Evolutionary conservation across 1,284 basidiomycete genomes (phyloP).

Genomic region (Melanopsichium pennsylvanicum): DNA sequence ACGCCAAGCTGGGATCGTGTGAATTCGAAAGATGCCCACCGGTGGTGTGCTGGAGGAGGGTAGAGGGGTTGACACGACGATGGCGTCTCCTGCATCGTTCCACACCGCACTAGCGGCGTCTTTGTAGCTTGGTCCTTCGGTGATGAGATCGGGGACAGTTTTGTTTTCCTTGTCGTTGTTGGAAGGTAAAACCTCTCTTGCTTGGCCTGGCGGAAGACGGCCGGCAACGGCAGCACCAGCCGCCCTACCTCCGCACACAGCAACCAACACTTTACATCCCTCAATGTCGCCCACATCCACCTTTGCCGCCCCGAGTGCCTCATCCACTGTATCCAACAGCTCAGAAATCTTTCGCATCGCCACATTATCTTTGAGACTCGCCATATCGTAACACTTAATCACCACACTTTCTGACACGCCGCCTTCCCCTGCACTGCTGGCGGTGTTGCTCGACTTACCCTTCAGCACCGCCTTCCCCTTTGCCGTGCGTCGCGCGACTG

Average conservation of each 20-base stretch:
- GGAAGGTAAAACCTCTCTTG: conserved; percentile 38
- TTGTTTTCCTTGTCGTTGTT: conserved; percentile 32
- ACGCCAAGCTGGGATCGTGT: conserved; percentile 46
- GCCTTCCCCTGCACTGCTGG: neutral
- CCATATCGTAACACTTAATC: conserved; percentile 46
- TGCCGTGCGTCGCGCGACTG: conserved; percentile 1
- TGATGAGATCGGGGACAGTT: too few species aligned
- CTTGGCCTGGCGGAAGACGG: conserved; percentile 27
- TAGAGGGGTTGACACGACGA: conserved; percentile 44
- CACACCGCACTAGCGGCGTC: conserved; percentile 22
- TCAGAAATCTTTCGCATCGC: conserved; percentile 32
- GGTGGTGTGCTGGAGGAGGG: conserved; percentile 42
- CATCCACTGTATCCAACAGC: conserved; percentile 47
- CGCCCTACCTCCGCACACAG: conserved; percentile 38
- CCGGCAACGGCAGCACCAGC: conserved; percentile 48
- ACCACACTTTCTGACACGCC: conserved; percentile 8
- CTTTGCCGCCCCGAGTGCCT: conserved; percentile 50
- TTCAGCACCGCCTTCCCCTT: conserved; percentile 15
- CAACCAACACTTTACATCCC: conserved; percentile 46
- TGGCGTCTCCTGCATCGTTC: conserved; percentile 46
- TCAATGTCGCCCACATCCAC: conserved; percentile 20
- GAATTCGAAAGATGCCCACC: conserved; percentile 53
- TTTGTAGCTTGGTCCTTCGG: too few species aligned
- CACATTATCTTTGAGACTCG: conserved; percentile 26
- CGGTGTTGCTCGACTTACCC: conserved; percentile 11